Base-by-base conservation (phyloP, 2,329 filamentous ascomycete species). In the Beauveria medogensis region DNA sequence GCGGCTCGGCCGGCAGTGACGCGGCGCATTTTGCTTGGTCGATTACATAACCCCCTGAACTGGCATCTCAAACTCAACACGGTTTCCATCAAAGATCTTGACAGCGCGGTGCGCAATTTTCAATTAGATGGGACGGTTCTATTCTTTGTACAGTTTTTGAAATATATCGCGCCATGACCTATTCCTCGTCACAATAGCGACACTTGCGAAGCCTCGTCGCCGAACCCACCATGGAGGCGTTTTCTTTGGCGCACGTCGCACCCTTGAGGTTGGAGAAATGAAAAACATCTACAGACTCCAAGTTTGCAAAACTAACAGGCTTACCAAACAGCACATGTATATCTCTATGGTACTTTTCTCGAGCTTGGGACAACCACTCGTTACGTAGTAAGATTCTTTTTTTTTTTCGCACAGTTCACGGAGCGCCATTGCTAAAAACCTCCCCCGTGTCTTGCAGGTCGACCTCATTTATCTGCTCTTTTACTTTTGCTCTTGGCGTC, bases 361-460 rank as follows among this genome's bases (percentile, higher is more conserved):
- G 75, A 63, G 77, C 74, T 7, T 67, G 81, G 14, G 75, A 81
- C 61, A 74, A 74, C 44, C 79, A 82, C 65, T 78, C 77, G 22
- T 70, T 82, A 58, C 76, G 78, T 63, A 78, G 81, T 81, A 68
- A 60, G 70, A 16, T 24, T 40, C 22, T 18, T 10, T n/a, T 64
- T 18, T 50, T 18, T 50, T 22, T 24, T 9, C 37, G 10, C 61
- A 20, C 47, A 18, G n/a, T 20, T 44, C 28, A 37, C 34, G 41
- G 46, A 51, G 34, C 24, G 18, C 41, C 62, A 22, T 3, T 26
- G 8, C 60, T 58, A 30, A 61, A 7, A 34, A 12, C 30, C 5
- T 14, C 5, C 18, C 63, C 69, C 24, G 71, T 60, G 7, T 30
- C 7, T 18, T 40, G 44, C 63, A 82, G 81, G 80, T 65, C 75